A percentile compares a stretch with the other conserved stretches of the same genome.
Evolutionary conservation across 2,329 filamentous ascomycete species (phyloP).

Genomic region (Blastomyces emzantsi): DNA sequence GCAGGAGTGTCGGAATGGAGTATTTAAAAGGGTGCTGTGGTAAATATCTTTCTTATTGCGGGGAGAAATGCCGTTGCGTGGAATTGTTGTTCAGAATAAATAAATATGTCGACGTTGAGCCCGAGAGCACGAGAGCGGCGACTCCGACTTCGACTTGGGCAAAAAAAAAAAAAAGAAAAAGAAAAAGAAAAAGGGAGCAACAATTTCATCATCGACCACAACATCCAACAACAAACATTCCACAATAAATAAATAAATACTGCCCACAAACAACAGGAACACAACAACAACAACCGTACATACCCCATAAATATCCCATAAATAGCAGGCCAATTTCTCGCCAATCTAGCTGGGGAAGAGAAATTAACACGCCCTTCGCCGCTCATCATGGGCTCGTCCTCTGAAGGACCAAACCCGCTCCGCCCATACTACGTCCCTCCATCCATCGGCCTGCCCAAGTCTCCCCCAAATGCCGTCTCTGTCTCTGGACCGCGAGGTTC

Average conservation of each 20-base stretch:
- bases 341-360: not conserved
- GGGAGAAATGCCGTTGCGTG: too few relatives aligned
- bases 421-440: slow-evolving; percentile 56
- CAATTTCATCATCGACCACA: not conserved
- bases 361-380: slow-evolving; percentile 8
- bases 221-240: not conserved
- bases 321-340: not conserved
- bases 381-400: slow-evolving; percentile 38
- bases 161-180: slow-evolving; percentile 16
- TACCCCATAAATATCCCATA: not conserved
- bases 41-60: too few relatives aligned
- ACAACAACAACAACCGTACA: not conserved
- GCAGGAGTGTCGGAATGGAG: not conserved
- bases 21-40: not conserved
- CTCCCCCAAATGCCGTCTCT: slow-evolving; percentile 26
- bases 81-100: too few relatives aligned
- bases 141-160: not conserved
- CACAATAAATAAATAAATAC: not conserved
- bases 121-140: not conserved
- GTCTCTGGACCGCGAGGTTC: slow-evolving; percentile 30
- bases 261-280: not conserved
- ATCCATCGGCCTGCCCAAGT: slow-evolving; percentile 51
- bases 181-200: slow-evolving; percentile 13
- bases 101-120: too few relatives aligned
- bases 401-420: slow-evolving; percentile 50